Base-by-base conservation (phyloP, 1,284 basidiomycete genomes). In the Trametes versicolor region DNA sequence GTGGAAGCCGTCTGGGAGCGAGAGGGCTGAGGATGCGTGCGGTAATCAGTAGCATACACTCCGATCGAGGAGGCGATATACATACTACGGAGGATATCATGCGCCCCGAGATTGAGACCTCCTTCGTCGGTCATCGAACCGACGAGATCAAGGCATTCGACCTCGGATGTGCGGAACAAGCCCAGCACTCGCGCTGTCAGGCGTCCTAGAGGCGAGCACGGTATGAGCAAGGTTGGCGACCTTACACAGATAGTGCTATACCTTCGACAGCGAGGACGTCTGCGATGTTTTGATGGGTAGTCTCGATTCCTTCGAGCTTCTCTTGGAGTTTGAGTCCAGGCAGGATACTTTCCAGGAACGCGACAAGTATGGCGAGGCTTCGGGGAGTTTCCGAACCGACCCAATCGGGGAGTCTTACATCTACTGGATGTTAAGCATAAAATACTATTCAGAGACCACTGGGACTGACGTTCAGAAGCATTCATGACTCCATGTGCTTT, bases 291-390 rank as follows among this genome's bases (percentile, higher is more conserved):
- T 86, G 84, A 65, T 84, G 81, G 10, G 75, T 77, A 15, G 73
- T 62, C 1, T 73, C 62, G 23, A 82, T 65, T 10, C 65, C 66
- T 50, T 54, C 65, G 27, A 87, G 76, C 50, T 82, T 78, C 61
- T 82, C 79, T 47, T 78, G 76, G 32, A 87, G 76, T 34, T 82
- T 75, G 27, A 84, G 80, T 3, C 84, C 85, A 55, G 85, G 84
- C 29, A 86, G 73, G 53, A 81, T 61, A 50, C 23, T 47, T 52
- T 82, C 82, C 19, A 87, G 73, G 39, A 72, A 74, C 21, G 77
- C 68, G 17, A 83, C 72, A 34, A 85, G 72, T 10, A 63, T 58
- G 5, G 67, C 71, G 49, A 82, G 71, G 23, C 79, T 77, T 34
- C 76, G 74, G 19, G 82, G 80, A 1, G 81, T 79, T 69, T 84